Evolutionary conservation across 2,329 filamentous ascomycete species (phyloP).

Genomic region (Talaromyces sp.): DNA sequence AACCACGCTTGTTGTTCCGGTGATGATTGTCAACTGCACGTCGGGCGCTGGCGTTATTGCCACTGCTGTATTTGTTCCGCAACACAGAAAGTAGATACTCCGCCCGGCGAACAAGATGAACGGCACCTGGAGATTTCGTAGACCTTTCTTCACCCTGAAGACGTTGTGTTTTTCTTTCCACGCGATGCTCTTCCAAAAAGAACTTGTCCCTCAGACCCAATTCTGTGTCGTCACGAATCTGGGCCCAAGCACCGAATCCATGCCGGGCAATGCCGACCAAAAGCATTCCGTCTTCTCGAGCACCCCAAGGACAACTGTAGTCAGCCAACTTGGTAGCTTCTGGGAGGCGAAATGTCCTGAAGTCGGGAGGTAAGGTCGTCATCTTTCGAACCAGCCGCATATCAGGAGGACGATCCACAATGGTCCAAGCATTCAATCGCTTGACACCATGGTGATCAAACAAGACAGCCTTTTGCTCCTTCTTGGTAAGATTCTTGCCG

Average conservation of each 20-base stretch:
- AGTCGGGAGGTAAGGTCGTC: conserved; percentile 66
- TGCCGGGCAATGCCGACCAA: conserved; percentile 90
- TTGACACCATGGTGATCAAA: conserved; percentile 94
- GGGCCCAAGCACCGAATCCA: conserved; percentile 92
- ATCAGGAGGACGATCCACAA: conserved; percentile 86
- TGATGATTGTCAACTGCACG: conserved; percentile 89
- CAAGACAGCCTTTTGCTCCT: conserved; percentile 94
- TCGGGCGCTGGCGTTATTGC: conserved; percentile 64
- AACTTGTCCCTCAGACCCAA: conserved; percentile 87
- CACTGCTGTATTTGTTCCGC: conserved; percentile 79
- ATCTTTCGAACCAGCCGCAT: conserved; percentile 81
- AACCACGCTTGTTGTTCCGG: conserved; percentile 82
- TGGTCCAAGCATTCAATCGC: conserved; percentile 93
- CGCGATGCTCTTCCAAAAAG: conserved; percentile 96
- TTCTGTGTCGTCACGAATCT: conserved; percentile 89
- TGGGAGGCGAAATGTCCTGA: conserved; percentile 78
- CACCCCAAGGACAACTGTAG: conserved; percentile 90
- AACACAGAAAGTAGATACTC: conserved; percentile 96
- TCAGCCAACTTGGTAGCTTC: conserved; percentile 91
- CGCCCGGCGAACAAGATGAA: conserved; percentile 90
- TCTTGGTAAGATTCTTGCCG: conserved; percentile 86
- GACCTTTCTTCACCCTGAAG: conserved; percentile 60
- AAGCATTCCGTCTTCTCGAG: conserved; percentile 95
- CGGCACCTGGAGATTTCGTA: conserved; percentile 87
- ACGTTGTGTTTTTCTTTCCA: conserved; percentile 94